These are phyloP conservation scores for Hymenoscyphus linearis DNA, from an alignment of 2,329 filamentous ascomycete genomes.

Conservation along the genomic window DNA sequence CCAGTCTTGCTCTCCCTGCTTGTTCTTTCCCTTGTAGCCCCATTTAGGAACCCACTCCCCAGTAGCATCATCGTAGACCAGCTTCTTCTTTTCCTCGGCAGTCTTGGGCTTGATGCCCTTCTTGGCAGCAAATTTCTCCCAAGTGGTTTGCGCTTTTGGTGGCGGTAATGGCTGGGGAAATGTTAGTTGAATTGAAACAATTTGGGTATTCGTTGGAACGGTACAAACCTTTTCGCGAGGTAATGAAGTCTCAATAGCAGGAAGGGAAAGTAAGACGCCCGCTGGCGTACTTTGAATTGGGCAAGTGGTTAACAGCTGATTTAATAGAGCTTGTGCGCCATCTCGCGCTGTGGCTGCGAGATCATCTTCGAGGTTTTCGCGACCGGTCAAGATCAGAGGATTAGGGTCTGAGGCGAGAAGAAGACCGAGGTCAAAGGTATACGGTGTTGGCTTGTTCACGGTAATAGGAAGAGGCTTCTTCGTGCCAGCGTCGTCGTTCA, in stretches of 20 bases:
- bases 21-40: constrained; percentile 90
- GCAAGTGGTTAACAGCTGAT: constrained; percentile 88
- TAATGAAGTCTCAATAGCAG: constrained; percentile 61
- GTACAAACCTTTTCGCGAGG: constrained; percentile 71
- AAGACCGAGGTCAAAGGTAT: constrained; percentile 86
- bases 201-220: background rate
- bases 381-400: constrained; percentile 56
- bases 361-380: constrained; percentile 53
- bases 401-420: constrained; percentile 85
- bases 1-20: constrained; percentile 78
- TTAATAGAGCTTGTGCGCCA: constrained; percentile 85
- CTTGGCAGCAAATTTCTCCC: constrained; percentile 93
- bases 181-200: constrained; percentile 5
- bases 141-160: constrained; percentile 80
- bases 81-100: constrained; percentile 68
- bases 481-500: constrained; percentile 5
- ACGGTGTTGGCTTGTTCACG: constrained; percentile 79
- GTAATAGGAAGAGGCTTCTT: constrained; percentile 47
- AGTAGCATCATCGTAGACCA: constrained; percentile 76
- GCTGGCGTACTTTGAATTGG: constrained; percentile 63
- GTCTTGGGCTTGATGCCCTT: constrained; percentile 93
- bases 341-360: constrained; percentile 75
- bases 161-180: constrained; percentile 60
- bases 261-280: constrained; percentile 76
- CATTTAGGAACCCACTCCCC: constrained; percentile 91